Evolutionary conservation across 768 basidiomycete species (phyloP), one percentile per base, ranked within the genome.

Genomic region (Panaeolus cyanescens): DNA sequence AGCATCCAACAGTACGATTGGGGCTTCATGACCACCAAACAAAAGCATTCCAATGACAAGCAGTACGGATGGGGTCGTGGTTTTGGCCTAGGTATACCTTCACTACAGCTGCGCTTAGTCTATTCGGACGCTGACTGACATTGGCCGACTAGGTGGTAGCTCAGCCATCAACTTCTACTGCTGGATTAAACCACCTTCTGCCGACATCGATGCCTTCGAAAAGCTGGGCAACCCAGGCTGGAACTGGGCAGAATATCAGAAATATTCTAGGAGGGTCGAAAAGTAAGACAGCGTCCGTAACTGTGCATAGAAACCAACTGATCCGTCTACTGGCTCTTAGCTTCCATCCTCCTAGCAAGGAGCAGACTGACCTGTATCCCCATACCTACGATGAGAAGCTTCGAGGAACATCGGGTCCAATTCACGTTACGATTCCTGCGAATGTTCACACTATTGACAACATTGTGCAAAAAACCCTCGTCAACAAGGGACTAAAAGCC

Each of bases 151-250:
- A 72, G 78, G 84, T 2, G 83, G 84, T 2, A 78, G 71, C 58
- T 83, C 82, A 0, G 67, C 67, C 4, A 74, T 83, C 30, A 85
- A 85, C 62, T 79, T 80, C 61, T 68, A 72, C 25, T 65, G 64
- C 12, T 75, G 74, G 75, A 62, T 64, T 28, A 70, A 73, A 53
- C 74, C 75, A 13, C 74, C 72, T 30, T 68, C 67, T 19, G 56
- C 42, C 2, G 75, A 74, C 45, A 59, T 73, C 22, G 70, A 75
- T 56, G 74, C 71, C 5, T 71, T 80, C 54, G 83, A 84, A 64
- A 71, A 73, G 56, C 72, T 86, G n/a, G 84, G 84, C 5, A 85
- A 85, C 59, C 73, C 75, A 1, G 84, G 83, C 5, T 86, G 84
- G 84, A 84, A 83, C 63, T 85, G 81, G 81, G 66, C 73, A 0